Conservation (phyloP, 2,329 filamentous ascomycete species). For the Cordyceps pruinosa region DNA sequence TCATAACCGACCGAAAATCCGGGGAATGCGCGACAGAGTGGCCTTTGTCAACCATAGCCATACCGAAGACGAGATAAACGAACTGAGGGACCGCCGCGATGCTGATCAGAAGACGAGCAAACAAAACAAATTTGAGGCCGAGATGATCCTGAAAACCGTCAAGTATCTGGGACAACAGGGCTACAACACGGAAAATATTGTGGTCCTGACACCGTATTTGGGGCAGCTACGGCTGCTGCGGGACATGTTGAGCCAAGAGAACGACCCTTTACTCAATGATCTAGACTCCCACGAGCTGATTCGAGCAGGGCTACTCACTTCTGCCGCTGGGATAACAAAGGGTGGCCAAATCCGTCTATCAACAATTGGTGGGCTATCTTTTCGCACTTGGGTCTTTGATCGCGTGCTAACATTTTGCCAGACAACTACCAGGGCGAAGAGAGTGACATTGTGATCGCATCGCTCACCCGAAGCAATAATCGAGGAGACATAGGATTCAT, state of each 20-base stretch:
- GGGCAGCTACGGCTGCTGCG: slow-evolving; percentile 57
- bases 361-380: slow-evolving; percentile 53
- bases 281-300: slow-evolving; percentile 56
- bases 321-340: slow-evolving; percentile 46
- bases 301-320: slow-evolving; percentile 51
- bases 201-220: slow-evolving; percentile 66
- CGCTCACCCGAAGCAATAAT: slow-evolving; percentile 60
- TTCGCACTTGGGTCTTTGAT: not conserved
- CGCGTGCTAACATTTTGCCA: slow-evolving; percentile 20
- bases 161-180: slow-evolving; percentile 65
- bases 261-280: slow-evolving; percentile 62
- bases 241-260: slow-evolving; percentile 45
- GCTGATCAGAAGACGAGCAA: slow-evolving; percentile 45
- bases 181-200: slow-evolving; percentile 57
- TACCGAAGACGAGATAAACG: slow-evolving; percentile 40
- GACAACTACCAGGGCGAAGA: slow-evolving; percentile 79
- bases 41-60: slow-evolving; percentile 60
- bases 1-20: slow-evolving; percentile 35
- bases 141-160: slow-evolving; percentile 59
- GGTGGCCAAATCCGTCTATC: slow-evolving; percentile 52
- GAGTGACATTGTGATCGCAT: slow-evolving; percentile 62
- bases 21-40: slow-evolving; percentile 53
- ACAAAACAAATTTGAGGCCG: slow-evolving; percentile 54
- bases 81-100: slow-evolving; percentile 44
- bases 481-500: slow-evolving; percentile 59